Evolutionary conservation across 306 rosid genomes (phyloP), one percentile per base, ranked within the genome.

Genomic region (Neltuma alba): DNA sequence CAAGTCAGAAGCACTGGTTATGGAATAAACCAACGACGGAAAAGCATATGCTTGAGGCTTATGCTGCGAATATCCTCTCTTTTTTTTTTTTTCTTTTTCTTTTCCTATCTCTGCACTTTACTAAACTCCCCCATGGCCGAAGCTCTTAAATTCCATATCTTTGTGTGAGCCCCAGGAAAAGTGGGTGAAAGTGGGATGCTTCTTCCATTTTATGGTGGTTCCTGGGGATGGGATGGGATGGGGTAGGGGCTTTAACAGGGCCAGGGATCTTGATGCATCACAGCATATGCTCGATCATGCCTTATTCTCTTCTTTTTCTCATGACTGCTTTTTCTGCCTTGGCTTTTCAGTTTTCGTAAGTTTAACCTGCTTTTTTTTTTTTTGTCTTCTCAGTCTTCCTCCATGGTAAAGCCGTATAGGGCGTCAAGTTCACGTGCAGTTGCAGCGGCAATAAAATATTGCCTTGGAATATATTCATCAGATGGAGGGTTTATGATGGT

Each of bases 31-130:
- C 82, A 72, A 36, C 41, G 9, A 66, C 4, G 78, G 3, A 66
- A 74, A 44, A 48, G 92, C 82, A 86, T 89, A 89, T 89, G 84
- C 92, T 37, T 70, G 74, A 60, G 77, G 83, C 21, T 62, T 62
- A 62, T 62, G 68, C 68, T 62, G 20, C 31, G 68, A 62, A 62
- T 62, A 62, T 62, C 40, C 79, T n/a, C n/a, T n/a, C n/a, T 50
- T 73, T 30, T 47, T 54, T 12, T 10, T 44, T 1, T 28, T 4
- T 10, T 20, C 5, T 28, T 15, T 58, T 57, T 55, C 10, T 44
- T 10, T 3, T 21, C n/a, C n/a, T n/a, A n/a, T n/a, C 13, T 57
- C 61, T 54, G 25, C 0, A n/a, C 61, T 25, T 50, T 21, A n/a
- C 28, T 62, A 47, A 58, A 8, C 61, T 70, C 4, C 25, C 6